Conservation (phyloP, 1,139 yeast genomes). For the Debaryomycetaceae sp. region DNA sequence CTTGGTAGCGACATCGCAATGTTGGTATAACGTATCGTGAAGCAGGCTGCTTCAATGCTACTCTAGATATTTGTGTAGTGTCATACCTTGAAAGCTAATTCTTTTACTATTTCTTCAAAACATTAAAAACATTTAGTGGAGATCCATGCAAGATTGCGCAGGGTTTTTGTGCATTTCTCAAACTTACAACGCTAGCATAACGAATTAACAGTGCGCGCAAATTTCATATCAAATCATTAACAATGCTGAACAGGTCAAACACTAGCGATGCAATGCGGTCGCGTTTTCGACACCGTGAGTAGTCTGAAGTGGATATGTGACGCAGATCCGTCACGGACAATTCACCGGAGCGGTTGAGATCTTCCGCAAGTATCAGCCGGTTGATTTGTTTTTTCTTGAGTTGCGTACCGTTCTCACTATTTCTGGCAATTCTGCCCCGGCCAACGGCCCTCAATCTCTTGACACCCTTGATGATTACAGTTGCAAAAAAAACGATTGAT, state of each 20-base stretch:
- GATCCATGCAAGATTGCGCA: too few relatives aligned
- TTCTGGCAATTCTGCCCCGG: neutral
- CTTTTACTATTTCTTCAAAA: too few relatives aligned
- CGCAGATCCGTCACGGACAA: neutral
- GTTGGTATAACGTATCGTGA: too few relatives aligned
- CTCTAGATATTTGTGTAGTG: too few relatives aligned
- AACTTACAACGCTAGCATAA: too few relatives aligned
- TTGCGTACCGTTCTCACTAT: neutral
- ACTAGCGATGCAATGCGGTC: constrained; percentile 17
- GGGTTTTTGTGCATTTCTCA: too few relatives aligned
- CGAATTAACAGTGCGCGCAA: neutral
- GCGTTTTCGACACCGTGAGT: constrained; percentile 2
- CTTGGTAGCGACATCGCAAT: too few relatives aligned
- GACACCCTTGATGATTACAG: too few relatives aligned
- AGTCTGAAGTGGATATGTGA: constrained; percentile 1
- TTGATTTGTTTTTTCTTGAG: neutral
- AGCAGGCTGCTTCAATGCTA: too few relatives aligned
- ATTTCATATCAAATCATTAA: constrained; percentile 11
- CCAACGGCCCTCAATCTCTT: neutral
- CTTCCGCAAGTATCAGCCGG: neutral
- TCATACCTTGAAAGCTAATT: too few relatives aligned
- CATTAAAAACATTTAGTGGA: neutral
- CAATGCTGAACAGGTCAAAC: constrained; percentile 18
- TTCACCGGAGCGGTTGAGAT: neutral
- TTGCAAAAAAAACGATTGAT: constrained; percentile 9